Evolutionary conservation across 2,329 filamentous ascomycete species (phyloP).

Genomic region (Hypocrella siamensis): DNA sequence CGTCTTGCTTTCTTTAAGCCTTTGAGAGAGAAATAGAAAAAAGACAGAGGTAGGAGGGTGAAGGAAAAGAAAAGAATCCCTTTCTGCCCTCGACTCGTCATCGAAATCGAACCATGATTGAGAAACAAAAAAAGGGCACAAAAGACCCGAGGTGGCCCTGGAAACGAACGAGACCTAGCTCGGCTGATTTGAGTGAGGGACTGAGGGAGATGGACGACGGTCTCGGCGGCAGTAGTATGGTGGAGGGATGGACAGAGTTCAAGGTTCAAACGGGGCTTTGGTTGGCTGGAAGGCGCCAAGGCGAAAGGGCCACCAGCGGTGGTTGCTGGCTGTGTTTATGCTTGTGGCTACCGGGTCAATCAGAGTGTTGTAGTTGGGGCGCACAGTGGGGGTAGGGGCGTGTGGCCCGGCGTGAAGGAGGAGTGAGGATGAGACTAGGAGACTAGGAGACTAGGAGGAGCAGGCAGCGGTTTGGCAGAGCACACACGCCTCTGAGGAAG

Average conservation of each 20-base stretch:
- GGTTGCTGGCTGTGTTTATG: constrained; percentile 6
- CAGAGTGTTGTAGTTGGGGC: constrained; percentile 3
- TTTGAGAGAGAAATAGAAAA: background rate
- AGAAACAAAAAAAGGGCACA: constrained; percentile 5
- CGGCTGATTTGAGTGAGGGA: constrained; percentile 7
- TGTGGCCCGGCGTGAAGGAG: constrained; percentile 4
- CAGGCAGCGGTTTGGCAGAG: background rate
- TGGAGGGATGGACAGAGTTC: constrained; percentile 8
- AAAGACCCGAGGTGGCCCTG: constrained; percentile 4
- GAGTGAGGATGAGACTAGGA: constrained; percentile 4
- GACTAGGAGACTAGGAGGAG: background rate
- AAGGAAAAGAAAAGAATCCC: background rate
- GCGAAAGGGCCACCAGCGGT: constrained; percentile 6
- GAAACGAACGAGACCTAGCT: constrained; percentile 6
- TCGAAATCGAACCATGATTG: constrained; percentile 11
- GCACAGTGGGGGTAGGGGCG: constrained; percentile 2
- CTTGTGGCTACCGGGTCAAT: constrained; percentile 5
- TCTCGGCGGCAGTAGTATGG: constrained; percentile 7
- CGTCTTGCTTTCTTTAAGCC: background rate
- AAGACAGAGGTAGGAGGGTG: background rate
- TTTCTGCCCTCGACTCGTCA: constrained; percentile 3
- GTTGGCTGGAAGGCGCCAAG: constrained; percentile 7
- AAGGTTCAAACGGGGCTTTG: constrained; percentile 8
- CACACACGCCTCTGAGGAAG: no score
- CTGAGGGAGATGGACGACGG: constrained; percentile 7